Base-by-base conservation (phyloP, 306 rosid species). In the Abrus precatorius region DNA sequence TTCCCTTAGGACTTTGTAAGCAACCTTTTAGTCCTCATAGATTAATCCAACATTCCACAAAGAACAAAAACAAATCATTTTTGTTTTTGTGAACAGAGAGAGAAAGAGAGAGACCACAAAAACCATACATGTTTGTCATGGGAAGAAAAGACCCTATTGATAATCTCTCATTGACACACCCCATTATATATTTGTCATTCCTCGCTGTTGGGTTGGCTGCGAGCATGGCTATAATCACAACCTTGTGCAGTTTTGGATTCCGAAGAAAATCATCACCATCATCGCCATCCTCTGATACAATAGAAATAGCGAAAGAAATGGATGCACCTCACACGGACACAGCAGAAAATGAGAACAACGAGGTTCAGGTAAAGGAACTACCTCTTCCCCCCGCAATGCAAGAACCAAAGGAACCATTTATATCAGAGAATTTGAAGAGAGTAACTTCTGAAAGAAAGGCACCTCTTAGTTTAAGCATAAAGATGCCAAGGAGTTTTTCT, bases 331-430 rank as follows among this genome's bases (percentile, higher is more conserved):
- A 80, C 7, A 7, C 6, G 1, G n/a, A 70, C 7, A 5, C 1
- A 12, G 4, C 1, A 36, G 76, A 70, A 48, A 20, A 28, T 6
- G 77, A 72, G n/a, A 53, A 74, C 9, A 56, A 38, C 5, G 77
- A 82, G 1, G 12, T 5, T n/a, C 7, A 5, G 28, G 67, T 5
- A 2, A 92, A 81, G 74, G 91, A 85, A 9, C 81, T 91, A 4
- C 95, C 93, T 48, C 86, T 88, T 72, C 97, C 97, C 30, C 93
- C 97, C 0, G 55, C 91, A 36, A 63, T 85, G 94, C 84, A 76
- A 40, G 75, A 50, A 9, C 54, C 55, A 1, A 82, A 75, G 48
- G 82, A 70, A 3, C 4, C 76, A 0, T 5, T 38, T 8, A 1
- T 78, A 1, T 5, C 30, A 3, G 67, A 9, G 0, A 76, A 60